Evolutionary conservation across 495 filamentous ascomycete species (phyloP).

Genomic region (Trichocladium uniseriatum): DNA sequence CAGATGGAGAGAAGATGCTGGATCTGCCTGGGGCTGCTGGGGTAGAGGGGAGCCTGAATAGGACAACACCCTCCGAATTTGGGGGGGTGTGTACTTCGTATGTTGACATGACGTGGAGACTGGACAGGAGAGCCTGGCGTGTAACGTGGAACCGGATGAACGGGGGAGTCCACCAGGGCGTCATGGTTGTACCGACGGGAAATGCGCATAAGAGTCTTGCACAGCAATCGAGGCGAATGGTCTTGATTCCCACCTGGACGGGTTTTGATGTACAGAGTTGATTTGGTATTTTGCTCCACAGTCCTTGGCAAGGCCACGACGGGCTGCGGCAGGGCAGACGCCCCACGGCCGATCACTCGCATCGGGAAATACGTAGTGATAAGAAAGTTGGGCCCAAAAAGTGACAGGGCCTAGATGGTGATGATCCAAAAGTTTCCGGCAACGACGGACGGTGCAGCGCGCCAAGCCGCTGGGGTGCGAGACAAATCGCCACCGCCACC

Average conservation of each 20-base stretch:
- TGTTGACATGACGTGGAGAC: no score
- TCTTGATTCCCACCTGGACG: constrained; percentile 19
- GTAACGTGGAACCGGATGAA: background rate
- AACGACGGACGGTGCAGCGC: background rate
- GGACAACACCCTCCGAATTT: constrained; percentile 4
- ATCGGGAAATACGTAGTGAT: constrained; percentile 16
- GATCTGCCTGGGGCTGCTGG: no score
- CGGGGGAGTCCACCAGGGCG: constrained; percentile 1
- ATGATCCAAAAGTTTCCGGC: constrained; percentile 20
- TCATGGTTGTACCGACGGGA: constrained; percentile 4
- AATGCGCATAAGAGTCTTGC: constrained; percentile 18
- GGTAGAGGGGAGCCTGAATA: no score
- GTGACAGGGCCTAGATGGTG: constrained; percentile 12
- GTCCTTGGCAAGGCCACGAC: constrained; percentile 19
- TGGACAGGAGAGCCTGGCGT: no score
- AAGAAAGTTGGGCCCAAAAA: constrained; percentile 19
- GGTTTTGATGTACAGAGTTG: constrained; percentile 19
- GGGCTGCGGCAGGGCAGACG: constrained; percentile 16
- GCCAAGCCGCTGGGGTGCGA: constrained; percentile 16
- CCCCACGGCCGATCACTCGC: constrained; percentile 22
- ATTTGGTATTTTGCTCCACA: constrained; percentile 22
- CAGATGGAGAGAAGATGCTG: no score
- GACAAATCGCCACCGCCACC: no score
- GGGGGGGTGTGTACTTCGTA: constrained; percentile 9
- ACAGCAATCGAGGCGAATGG: constrained; percentile 17